These are phyloP conservation scores for Extremus antarcticus DNA, from an alignment of 495 filamentous ascomycete species.

Conservation along the genomic window DNA sequence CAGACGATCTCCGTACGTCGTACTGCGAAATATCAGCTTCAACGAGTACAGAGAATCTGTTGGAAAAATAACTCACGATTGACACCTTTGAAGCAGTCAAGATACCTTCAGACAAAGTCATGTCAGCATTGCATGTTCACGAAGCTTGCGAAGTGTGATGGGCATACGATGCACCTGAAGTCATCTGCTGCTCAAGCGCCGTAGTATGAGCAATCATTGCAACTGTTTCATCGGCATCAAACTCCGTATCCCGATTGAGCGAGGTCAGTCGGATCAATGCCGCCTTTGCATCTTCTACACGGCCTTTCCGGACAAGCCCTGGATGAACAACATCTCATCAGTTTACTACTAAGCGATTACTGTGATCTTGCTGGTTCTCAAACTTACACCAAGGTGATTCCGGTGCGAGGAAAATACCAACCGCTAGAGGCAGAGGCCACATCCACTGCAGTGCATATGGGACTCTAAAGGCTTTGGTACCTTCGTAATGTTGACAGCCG, in stretches of 20 bases:
- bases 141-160: too few relatives aligned
- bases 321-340: too few relatives aligned
- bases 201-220: slow-evolving; percentile 33
- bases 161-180: slow-evolving; percentile 25
- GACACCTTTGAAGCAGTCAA: too few relatives aligned
- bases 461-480: slow-evolving; percentile 31
- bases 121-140: not conserved
- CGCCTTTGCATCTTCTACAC: slow-evolving; percentile 27
- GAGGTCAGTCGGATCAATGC: slow-evolving; percentile 27
- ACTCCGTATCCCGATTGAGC: slow-evolving; percentile 26
- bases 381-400: slow-evolving; percentile 23
- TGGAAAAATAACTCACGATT: not conserved
- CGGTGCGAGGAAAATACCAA: slow-evolving; percentile 29
- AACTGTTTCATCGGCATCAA: slow-evolving; percentile 31
- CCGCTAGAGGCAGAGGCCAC: slow-evolving; percentile 31
- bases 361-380: too few relatives aligned
- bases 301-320: slow-evolving; percentile 31
- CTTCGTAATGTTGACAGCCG: slow-evolving; percentile 8
- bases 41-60: not conserved
- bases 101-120: too few relatives aligned
- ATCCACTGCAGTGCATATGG: slow-evolving; percentile 36
- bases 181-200: slow-evolving; percentile 29
- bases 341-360: too few relatives aligned
- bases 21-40: slow-evolving; percentile 23
- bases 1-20: slow-evolving; percentile 31